phyloP scores from a whole-genome alignment of 257 asterid genomes.

The Petunia secreta region DNA sequence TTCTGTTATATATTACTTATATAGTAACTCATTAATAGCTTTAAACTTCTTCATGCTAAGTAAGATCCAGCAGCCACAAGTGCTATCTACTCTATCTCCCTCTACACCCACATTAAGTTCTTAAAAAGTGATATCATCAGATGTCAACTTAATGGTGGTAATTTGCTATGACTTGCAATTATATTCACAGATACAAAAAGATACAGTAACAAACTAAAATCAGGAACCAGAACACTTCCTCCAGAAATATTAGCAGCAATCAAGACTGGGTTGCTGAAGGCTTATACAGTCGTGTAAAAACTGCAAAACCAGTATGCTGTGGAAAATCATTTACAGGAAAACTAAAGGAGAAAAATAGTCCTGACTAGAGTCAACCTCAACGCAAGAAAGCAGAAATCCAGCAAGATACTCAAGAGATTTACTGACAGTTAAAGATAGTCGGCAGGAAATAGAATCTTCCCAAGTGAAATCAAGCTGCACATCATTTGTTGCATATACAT shows the following conservation, averaged over 20 bases:
- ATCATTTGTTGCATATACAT: background rate
- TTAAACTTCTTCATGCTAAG: background rate
- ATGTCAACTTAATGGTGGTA: background rate
- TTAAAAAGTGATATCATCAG: background rate
- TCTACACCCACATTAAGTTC: background rate
- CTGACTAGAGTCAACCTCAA: background rate
- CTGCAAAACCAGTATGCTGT: background rate
- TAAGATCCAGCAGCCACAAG: constrained; percentile 5
- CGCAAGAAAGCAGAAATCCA: background rate
- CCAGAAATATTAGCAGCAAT: background rate
- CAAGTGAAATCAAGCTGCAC: background rate
- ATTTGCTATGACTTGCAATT: background rate
- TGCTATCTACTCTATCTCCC: constrained; percentile 4
- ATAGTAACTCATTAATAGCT: background rate
- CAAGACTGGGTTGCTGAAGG: background rate
- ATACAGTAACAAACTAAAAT: background rate
- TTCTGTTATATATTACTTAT: background rate
- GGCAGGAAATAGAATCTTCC: background rate
- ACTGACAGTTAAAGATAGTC: background rate
- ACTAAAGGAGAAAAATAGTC: background rate
- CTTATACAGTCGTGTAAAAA: background rate
- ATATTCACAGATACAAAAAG: background rate
- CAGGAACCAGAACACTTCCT: background rate
- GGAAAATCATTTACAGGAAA: background rate
- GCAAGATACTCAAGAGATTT: background rate